These are phyloP conservation scores for Aspergillus pseudoglaucus DNA, from an alignment of 2,329 filamentous ascomycete species.

Conservation along the genomic window DNA sequence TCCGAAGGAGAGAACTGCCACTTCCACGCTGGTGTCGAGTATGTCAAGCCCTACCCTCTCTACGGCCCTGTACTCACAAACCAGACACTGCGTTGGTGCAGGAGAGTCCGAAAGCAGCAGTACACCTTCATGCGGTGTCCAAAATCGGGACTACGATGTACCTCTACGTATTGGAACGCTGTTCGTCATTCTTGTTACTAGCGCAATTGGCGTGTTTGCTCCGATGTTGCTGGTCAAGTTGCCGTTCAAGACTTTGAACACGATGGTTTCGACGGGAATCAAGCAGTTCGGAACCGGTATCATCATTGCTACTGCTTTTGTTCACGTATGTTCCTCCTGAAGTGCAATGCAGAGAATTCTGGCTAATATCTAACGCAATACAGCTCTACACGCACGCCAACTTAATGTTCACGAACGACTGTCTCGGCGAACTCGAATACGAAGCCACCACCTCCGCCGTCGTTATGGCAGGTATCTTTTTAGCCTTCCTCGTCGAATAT, in stretches of 20 bases:
- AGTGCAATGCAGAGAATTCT: not conserved
- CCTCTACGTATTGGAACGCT: constrained; percentile 62
- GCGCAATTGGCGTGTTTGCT: constrained; percentile 60
- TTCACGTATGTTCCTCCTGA: constrained; percentile 25
- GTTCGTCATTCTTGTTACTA: constrained; percentile 65
- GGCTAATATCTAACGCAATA: constrained; percentile 3
- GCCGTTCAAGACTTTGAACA: constrained; percentile 45
- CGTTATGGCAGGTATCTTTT: constrained; percentile 65
- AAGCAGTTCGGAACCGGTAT: constrained; percentile 52
- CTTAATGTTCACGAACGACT: constrained; percentile 66
- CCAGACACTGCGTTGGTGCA: constrained; percentile 49
- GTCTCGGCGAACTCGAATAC: constrained; percentile 59
- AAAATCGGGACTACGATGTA: constrained; percentile 58
- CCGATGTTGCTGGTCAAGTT: constrained; percentile 59
- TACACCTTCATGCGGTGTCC: constrained; percentile 40
- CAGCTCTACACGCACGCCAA: constrained; percentile 66
- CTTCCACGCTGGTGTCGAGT: constrained; percentile 71
- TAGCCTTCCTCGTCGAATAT: constrained; percentile 68
- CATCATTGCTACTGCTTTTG: constrained; percentile 34
- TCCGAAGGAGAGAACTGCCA: constrained; percentile 52
- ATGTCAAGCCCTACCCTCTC: constrained; percentile 25
- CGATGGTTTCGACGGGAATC: constrained; percentile 54
- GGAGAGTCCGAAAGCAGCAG: constrained; percentile 37
- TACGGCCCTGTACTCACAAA: constrained; percentile 1
- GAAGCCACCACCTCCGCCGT: constrained; percentile 65